Evolutionary conservation across 2,329 filamentous ascomycete species (phyloP), one percentile per base, ranked within the genome.

Genomic region (Neurospora sp.): DNA sequence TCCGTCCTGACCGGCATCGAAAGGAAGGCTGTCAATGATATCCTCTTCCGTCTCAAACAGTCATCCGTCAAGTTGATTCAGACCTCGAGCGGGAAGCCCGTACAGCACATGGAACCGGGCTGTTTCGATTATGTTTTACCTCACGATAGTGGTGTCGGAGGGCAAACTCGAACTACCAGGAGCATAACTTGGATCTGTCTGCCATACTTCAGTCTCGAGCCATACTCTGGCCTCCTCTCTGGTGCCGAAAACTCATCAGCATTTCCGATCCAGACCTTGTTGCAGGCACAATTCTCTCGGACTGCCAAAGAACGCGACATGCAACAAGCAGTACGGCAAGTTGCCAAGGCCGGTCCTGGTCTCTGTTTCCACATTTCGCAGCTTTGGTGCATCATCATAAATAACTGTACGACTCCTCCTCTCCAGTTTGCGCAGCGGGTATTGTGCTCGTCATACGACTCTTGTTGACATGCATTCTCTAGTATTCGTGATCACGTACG

Each of bases 291-390:
- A 8, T 83, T 81, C 71, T 81, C 82, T 1, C 76, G 80, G 4
- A 79, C 77, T 6, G 75, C 76, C 3, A 75, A 77, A 36, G 76
- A 80, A 39, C 77, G 83, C 68, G 83, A 85, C 46, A 80, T 84
- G 81, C 75, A 80, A 36, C 83, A 85, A 72, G 83, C 81, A 2
- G 80, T 84, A 8, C 81, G 83, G 68, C 79, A 80, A 68, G 74
- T 80, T 15, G 77, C 77, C 1, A 77, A 77, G 52, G 78, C 77
- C 2, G 77, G 77, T 0, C 72, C 76, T 10, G 79, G 77, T 1
- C 74, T 80, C 19, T 85, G 82, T 68, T 85, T 83, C 69, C 83
- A 85, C 69, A 80, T 85, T 65, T 77, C 81, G 0, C 84, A 85
- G 72, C 69, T 84, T 10, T 85, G 83, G 84, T 82, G 80, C 71